phyloP scores from a whole-genome alignment of 2,329 filamentous ascomycete species.

The Colletotrichum orbiculare region DNA sequence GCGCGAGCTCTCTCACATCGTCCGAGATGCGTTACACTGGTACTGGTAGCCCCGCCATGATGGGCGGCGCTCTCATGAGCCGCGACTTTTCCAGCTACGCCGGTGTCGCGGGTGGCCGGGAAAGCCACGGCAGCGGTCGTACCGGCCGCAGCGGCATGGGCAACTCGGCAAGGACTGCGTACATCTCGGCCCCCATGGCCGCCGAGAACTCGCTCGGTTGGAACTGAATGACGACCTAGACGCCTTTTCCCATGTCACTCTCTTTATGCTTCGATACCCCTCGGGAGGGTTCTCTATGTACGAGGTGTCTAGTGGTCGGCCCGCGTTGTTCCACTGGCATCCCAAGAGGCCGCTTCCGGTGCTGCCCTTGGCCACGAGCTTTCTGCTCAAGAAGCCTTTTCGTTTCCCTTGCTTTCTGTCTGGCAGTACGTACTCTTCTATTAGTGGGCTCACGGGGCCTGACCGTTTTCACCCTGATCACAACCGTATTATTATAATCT shows the following conservation, averaged over 20 bases:
- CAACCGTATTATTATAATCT: conserved; percentile 19
- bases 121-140: conserved; percentile 74
- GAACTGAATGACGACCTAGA: conserved; percentile 73
- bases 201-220: conserved; percentile 95
- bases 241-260: conserved; percentile 38
- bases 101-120: conserved; percentile 58
- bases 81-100: conserved; percentile 67
- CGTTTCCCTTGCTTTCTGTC: conserved; percentile 24
- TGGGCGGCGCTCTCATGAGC: conserved; percentile 75
- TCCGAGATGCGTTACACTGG: conserved; percentile 65
- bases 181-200: conserved; percentile 90
- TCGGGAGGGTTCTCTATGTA: conserved; percentile 36
- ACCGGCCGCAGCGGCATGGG: conserved; percentile 59
- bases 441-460: neutral
- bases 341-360: conserved; percentile 20
- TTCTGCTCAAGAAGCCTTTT: conserved; percentile 33
- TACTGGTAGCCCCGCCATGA: conserved; percentile 68
- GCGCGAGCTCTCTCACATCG: conserved; percentile 76
- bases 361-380: conserved; percentile 27
- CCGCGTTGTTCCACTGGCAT: conserved; percentile 28
- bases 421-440: conserved; percentile 30
- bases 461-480: neutral
- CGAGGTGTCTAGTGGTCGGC: conserved; percentile 30
- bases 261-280: conserved; percentile 39
- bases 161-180: conserved; percentile 66